Conservation (phyloP, 225 moss, liverwort and hornwort genomes). For the Marchantia paleacea region DNA sequence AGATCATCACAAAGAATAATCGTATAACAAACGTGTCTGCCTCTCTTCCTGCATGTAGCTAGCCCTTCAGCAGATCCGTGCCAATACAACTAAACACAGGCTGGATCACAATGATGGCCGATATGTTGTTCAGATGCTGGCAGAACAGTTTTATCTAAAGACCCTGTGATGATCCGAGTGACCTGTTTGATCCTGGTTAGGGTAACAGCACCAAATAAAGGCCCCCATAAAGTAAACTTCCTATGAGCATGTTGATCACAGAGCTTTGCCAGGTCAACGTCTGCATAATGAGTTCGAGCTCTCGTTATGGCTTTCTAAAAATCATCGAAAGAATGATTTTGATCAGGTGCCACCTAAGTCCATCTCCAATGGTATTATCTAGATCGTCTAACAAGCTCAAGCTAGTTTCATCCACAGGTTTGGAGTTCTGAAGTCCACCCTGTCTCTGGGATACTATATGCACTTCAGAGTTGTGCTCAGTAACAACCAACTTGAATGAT, state of each 20-base stretch:
- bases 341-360: neutral
- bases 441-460: neutral
- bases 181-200: neutral
- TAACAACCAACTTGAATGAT: neutral
- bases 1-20: conserved; percentile 7
- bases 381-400: neutral
- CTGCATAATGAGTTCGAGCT: conserved; percentile 6
- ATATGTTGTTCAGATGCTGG: neutral
- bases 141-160: neutral
- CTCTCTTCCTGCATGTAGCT: neutral
- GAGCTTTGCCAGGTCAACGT: conserved; percentile 9
- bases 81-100: neutral
- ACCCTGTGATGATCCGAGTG: neutral
- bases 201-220: neutral
- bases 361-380: conserved; percentile 1
- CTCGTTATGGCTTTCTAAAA: neutral
- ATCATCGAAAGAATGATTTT: conserved; percentile 15
- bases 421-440: neutral
- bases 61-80: neutral
- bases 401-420: neutral
- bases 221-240: neutral
- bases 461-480: neutral
- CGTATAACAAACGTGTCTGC: neutral
- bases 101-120: neutral
- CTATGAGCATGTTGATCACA: neutral